phyloP scores from a whole-genome alignment of 306 rosid genomes.

The Carpinus viminea region DNA sequence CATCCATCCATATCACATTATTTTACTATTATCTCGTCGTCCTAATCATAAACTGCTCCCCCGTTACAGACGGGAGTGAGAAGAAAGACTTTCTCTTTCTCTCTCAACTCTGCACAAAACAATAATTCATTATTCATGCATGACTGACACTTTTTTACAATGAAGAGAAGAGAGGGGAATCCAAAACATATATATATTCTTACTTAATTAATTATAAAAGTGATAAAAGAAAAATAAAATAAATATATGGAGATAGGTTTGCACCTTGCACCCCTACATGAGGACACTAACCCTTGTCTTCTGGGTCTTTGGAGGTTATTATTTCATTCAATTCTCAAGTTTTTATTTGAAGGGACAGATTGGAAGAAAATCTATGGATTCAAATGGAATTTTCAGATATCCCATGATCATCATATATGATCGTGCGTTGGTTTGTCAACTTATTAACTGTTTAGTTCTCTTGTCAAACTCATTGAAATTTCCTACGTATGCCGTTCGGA shows the following conservation, averaged over 20 bases:
- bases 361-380: constrained; percentile 43
- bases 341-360: constrained; percentile 44
- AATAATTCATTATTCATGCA: constrained; percentile 65
- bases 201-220: not conserved
- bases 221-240: not conserved
- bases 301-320: constrained; percentile 47
- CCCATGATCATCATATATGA: not conserved
- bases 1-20: constrained; percentile 40
- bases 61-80: constrained; percentile 58
- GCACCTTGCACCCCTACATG: constrained; percentile 63
- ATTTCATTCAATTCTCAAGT: constrained; percentile 41
- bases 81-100: constrained; percentile 2
- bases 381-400: constrained; percentile 17
- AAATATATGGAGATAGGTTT: constrained; percentile 30
- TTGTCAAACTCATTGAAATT: not conserved
- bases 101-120: constrained; percentile 37
- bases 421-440: constrained; percentile 16
- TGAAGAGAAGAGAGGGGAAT: constrained; percentile 9
- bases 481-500: too few species aligned
- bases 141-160: constrained; percentile 35
- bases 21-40: constrained; percentile 38
- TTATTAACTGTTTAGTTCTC: not conserved
- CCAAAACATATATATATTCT: constrained; percentile 9
- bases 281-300: constrained; percentile 84
- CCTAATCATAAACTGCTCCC: constrained; percentile 78